Base-by-base conservation (phyloP, 2,329 filamentous ascomycete genomes). In the Tolypocladium guangdongense region DNA sequence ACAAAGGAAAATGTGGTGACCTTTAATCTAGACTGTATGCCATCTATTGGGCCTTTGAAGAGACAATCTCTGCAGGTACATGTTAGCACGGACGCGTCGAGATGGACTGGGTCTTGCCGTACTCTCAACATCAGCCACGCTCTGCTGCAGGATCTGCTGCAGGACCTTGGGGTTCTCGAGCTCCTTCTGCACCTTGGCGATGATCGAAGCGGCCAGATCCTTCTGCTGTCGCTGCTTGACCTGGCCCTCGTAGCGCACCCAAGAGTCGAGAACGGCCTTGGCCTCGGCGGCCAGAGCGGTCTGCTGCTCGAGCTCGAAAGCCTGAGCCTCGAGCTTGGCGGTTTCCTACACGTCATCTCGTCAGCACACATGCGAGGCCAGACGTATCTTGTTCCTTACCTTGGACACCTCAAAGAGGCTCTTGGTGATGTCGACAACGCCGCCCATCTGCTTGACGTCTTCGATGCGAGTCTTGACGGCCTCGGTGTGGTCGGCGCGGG, bases 201-300 rank as follows among this genome's bases (percentile, higher is more conserved):
- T 97, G 74, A 99, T 80, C 73, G 78, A 83, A 70, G 95, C 85
- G 60, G 93, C 90, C 62, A 99, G 84, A 82, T 99, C 93, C 75
- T 82, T 86, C 83, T 99, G 93, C 81, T 99, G 90, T 73, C 93
- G 87, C 80, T 92, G 87, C 88, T 97, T 99, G 69, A 99, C 91
- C 81, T 97, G 93, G 66, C 88, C 79, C 80, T 99, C 93, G 75
- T 99, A 99, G 71, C 93, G 88, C 60, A 97, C 91, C 95, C 93
- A 99, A 55, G 90, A 96, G 73, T 99, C 93, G 61, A 99, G 85
- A 56, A 97, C 93, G 57, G 81, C 68, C 86, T 96, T 99, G 68
- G 92, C 92, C 82, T 99, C 93, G 60, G 83, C 78, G 55, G 90
- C 90, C 62, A 99, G 80, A 64, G 90, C 88, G 57, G 92, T 96